Evolutionary conservation across 768 basidiomycete genomes (phyloP), one percentile per base, ranked within the genome.

Genomic region (Panaeolus papilionaceus): DNA sequence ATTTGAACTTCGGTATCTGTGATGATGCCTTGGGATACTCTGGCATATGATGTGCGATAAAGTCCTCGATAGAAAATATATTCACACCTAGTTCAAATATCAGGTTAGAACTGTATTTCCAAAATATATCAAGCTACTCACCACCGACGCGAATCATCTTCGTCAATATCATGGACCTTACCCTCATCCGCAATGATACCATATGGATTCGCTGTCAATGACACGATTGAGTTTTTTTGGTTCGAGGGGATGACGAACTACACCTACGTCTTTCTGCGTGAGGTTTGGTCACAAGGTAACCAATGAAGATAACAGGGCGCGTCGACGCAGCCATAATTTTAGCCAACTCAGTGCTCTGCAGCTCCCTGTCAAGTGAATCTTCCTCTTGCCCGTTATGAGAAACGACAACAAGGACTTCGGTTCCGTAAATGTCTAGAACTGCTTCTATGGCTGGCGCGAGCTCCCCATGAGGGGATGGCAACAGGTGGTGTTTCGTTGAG

Each of bases 301-400:
- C 93, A 16, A 94, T 82, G 81, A 92, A 94, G 61, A 95, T 83
- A 16, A 92, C 86, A 0, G 95, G 95, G 28, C 85, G 79, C 23
- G 91, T 91, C 66, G 91, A 88, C 6, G 87, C 82, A 0, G 87
- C 80, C 89, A 96, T 93, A 61, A 96, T 90, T 42, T 90, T 84
- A 2, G 91, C 95, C 64, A 97, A 81, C 73, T 91, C 93, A 26
- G 77, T 89, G 64, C 92, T 91, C 73, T 97, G 95, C 33, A 96
- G 79, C 75, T 96, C 92, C 66, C 95, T 86, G 75, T 97, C 95
- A n/a, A 95, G 76, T 0, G 91, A 86, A 61, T 95, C 94, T 75
- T 96, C 92, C 85, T 96, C 95, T 85, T 97, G 95, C 6, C 95
- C 95, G 74, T 97, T 96, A 71, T 97, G 95, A 0, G 93, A 85